Percentiles rank a stretch among this genome's conserved stretches.
phyloP scores from a whole-genome alignment of 306 rosid genomes.

The Ceratonia siliqua region DNA sequence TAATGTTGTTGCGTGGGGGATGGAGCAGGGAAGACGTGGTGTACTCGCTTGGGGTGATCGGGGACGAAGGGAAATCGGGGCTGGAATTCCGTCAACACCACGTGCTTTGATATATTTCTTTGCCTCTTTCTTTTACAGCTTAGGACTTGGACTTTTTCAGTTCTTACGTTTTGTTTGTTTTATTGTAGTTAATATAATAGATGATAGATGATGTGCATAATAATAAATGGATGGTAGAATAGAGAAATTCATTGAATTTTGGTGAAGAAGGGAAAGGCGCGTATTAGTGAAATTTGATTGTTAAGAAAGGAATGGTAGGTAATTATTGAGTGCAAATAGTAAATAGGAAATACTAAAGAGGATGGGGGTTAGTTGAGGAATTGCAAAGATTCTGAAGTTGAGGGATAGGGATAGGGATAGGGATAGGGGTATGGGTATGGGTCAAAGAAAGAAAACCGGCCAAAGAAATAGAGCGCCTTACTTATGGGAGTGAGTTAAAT shows the following conservation, averaged over 20 bases:
- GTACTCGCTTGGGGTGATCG: constrained; percentile 59
- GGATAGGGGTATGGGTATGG: too few relatives aligned
- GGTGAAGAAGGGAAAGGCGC: too few relatives aligned
- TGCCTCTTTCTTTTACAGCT: neutral
- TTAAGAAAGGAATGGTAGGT: too few relatives aligned
- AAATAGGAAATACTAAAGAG: too few relatives aligned
- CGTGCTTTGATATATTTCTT: neutral
- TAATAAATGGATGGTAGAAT: neutral
- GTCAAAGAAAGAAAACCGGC: neutral
- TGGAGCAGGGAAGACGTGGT: constrained; percentile 81
- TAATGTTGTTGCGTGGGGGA: constrained; percentile 74
- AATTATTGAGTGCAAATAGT: too few relatives aligned
- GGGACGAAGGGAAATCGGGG: constrained; percentile 28
- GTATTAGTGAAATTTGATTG: too few relatives aligned
- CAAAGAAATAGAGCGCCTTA: neutral
- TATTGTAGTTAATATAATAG: neutral
- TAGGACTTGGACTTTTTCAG: neutral
- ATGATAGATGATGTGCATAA: neutral
- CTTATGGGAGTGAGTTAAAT: too few relatives aligned
- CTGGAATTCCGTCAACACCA: constrained; percentile 10
- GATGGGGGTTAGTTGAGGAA: too few relatives aligned
- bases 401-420: too few relatives aligned
- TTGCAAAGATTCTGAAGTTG: too few relatives aligned
- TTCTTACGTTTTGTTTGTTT: too few relatives aligned
- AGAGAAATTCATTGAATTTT: neutral